Conservation (phyloP, 805 yeast species). For the Scheffersomyces coipomensis region DNA sequence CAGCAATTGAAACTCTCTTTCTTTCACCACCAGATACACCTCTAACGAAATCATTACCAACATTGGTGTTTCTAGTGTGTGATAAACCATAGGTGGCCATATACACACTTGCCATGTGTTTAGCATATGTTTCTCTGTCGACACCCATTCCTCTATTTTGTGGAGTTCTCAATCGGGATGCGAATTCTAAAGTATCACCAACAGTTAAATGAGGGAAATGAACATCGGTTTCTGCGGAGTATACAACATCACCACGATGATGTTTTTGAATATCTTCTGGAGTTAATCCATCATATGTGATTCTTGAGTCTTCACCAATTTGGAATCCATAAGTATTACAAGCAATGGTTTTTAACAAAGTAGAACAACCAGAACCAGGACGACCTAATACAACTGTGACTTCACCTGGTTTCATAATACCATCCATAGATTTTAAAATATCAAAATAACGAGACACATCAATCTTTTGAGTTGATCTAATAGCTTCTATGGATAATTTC, state of each 20-base stretch:
- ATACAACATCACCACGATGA: conserved; percentile 37
- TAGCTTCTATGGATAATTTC: conserved; percentile 18
- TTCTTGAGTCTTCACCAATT: conserved; percentile 27
- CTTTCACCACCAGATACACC: conserved; percentile 88
- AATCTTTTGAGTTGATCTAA: conserved; percentile 14
- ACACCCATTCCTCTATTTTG: conserved; percentile 36
- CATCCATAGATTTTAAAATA: conserved; percentile 34
- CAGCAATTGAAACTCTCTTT: conserved; percentile 81
- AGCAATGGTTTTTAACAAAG: conserved; percentile 38
- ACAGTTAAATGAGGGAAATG: conserved; percentile 59
- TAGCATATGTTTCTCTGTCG: conserved; percentile 33
- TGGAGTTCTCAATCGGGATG: conserved; percentile 50
- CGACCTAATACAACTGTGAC: conserved; percentile 40
- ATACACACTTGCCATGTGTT: conserved; percentile 40
- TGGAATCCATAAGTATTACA: conserved; percentile 37
- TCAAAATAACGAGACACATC: conserved; percentile 27
- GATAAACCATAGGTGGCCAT: conserved; percentile 49
- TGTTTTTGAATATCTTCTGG: conserved; percentile 25
- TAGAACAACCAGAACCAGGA: conserved; percentile 44
- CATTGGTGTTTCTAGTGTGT: conserved; percentile 57
- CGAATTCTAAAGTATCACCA: conserved; percentile 55
- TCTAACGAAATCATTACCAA: conserved; percentile 63
- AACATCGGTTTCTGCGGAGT: conserved; percentile 53
- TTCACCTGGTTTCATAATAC: conserved; percentile 36
- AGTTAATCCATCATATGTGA: conserved; percentile 34